Percentiles rank a stretch among this genome's conserved stretches.
Evolutionary conservation across 768 basidiomycete species (phyloP).

Genomic region (Lactarius sp.): DNA sequence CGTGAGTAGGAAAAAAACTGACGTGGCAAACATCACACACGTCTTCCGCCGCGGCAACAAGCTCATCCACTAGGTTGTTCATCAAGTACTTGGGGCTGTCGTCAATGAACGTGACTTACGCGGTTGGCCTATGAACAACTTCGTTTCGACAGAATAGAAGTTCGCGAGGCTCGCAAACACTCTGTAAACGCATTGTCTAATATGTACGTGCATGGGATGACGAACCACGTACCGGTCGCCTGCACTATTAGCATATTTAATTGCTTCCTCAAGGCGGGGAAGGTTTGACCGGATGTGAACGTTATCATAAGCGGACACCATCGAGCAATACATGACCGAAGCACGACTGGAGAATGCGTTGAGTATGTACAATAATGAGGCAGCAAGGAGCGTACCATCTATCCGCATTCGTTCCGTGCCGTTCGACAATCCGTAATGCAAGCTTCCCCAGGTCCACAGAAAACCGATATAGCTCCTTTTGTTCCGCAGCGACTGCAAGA

Average conservation of each 20-base stretch:
- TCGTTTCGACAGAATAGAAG: slow-evolving; percentile 49
- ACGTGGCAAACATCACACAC: slow-evolving; percentile 32
- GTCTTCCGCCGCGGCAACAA: slow-evolving; percentile 56
- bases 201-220: neutral
- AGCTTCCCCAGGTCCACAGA: slow-evolving; percentile 63
- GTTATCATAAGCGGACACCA: slow-evolving; percentile 66
- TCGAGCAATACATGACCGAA: slow-evolving; percentile 52
- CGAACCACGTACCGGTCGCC: slow-evolving; percentile 50
- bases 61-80: slow-evolving; percentile 47
- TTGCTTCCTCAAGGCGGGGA: slow-evolving; percentile 53
- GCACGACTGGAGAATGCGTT: slow-evolving; percentile 43
- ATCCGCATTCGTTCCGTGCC: slow-evolving; percentile 56
- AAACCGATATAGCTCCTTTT: slow-evolving; percentile 59
- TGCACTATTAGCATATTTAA: slow-evolving; percentile 60
- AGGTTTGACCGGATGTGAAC: slow-evolving; percentile 60
- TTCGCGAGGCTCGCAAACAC: slow-evolving; percentile 58
- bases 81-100: neutral
- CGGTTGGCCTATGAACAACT: slow-evolving; percentile 58
- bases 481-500: slow-evolving; percentile 50
- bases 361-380: neutral
- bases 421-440: slow-evolving; percentile 62
- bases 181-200: slow-evolving; percentile 32
- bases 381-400: slow-evolving; percentile 47
- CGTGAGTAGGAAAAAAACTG: neutral
- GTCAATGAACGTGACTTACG: slow-evolving; percentile 36